Base-by-base conservation (phyloP, 805 yeast species). In the Lipomyces mesembrius region DNA sequence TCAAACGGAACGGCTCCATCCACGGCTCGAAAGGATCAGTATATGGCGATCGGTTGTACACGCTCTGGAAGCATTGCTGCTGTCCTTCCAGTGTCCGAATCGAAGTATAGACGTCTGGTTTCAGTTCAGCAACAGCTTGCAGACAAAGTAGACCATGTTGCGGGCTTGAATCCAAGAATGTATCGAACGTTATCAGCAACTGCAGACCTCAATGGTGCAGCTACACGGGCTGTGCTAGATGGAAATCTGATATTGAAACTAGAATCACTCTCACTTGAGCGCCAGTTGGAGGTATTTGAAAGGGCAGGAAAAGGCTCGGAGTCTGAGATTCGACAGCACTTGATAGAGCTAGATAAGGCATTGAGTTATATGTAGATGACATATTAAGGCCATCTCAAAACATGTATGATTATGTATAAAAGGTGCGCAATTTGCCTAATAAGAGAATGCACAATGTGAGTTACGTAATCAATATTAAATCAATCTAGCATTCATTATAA, bases 121-220 rank as follows among this genome's bases (percentile, higher is more conserved):
- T 88, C 92, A 46, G 80, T 94, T 25, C 98, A 93, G 75, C 97
- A 92, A 77, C 97, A 92, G 73, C 79, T 95, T 60, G 83, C 84
- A 49, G 97, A 93, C 64, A 90, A 90, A 71, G 90, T 89, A 65
- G 82, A 81, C 51, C 92, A 89, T 69, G 78, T 80, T 65, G 88
- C 90, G 60, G 97, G 98, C 0, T 79, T 95, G 71, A 95, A 94
- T 75, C 96, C 97, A 39, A 72, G 79, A 27, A 72, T 71, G 72
- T 74, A 76, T 57, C 54, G 69, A 9, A 39, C 57, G 25, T 46
- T 60, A 25, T 35, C 58, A 17, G 57, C 68, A 7, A 61, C 43
- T 27, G 27, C 62, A 1, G 68, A 64, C 27, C 27, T 65, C 35
- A 43, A 58, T 22, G 60, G 64, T 9, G 35, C 60, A 17, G 69